These are phyloP conservation scores for Suhomyces panamericanus DNA, from an alignment of 1,139 yeast species.

Conservation along the genomic window DNA sequence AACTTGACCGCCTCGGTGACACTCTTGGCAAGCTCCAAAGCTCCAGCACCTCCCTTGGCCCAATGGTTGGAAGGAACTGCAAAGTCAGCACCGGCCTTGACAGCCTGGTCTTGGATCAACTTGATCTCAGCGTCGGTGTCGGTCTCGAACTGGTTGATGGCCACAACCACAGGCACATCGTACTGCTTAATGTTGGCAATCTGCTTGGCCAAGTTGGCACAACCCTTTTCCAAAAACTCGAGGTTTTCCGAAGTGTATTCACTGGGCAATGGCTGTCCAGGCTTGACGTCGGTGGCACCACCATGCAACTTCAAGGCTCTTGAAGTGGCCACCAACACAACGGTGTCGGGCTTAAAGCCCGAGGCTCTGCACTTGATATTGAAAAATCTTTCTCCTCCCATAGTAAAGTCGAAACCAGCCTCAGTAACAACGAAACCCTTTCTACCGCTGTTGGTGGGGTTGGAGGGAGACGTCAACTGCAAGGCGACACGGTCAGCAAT, in stretches of 20 bases:
- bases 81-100: constrained; percentile 70
- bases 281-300: constrained; percentile 82
- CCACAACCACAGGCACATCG: constrained; percentile 78
- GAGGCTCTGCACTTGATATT: constrained; percentile 79
- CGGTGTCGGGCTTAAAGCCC: constrained; percentile 69
- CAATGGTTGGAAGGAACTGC: constrained; percentile 79
- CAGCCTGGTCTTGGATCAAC: constrained; percentile 61
- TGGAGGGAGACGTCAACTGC: constrained; percentile 62
- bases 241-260: constrained; percentile 69
- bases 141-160: constrained; percentile 71
- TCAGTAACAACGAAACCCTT: constrained; percentile 77
- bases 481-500: constrained; percentile 95
- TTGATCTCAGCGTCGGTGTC: constrained; percentile 70
- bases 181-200: constrained; percentile 68
- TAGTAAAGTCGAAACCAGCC: constrained; percentile 84
- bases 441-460: constrained; percentile 43
- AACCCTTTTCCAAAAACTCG: constrained; percentile 62
- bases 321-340: constrained; percentile 76
- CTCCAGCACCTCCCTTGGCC: constrained; percentile 81
- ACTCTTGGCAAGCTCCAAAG: constrained; percentile 65
- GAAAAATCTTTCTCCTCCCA: constrained; percentile 87
- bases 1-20: constrained; percentile 58
- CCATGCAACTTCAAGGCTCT: constrained; percentile 81
- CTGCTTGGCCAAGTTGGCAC: constrained; percentile 73
- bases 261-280: constrained; percentile 71